phyloP scores from a whole-genome alignment of 2,329 filamentous ascomycete genomes.

The Blastomyces silverae region DNA sequence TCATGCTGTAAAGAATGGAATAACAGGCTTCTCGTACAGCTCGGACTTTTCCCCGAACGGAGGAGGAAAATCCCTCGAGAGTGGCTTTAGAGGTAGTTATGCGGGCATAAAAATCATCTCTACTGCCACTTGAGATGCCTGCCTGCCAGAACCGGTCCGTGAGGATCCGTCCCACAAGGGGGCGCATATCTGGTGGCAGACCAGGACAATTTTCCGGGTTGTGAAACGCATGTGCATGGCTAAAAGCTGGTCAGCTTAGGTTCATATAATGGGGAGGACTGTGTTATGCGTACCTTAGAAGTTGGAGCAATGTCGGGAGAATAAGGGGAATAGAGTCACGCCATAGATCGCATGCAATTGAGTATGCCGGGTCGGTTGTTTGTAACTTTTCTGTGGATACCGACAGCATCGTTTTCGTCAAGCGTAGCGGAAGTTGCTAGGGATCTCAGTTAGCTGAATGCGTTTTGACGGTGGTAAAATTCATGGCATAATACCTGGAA shows the following conservation, averaged over 20 bases:
- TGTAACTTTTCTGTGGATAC: conserved; percentile 87
- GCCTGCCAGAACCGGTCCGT: conserved; percentile 98
- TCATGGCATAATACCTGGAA: conserved; percentile 49
- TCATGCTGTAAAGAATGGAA: conserved; percentile 90
- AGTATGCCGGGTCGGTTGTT: conserved; percentile 63
- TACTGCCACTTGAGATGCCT: conserved; percentile 89
- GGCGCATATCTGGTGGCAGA: conserved; percentile 66
- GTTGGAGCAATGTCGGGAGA: conserved; percentile 76
- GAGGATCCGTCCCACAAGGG: conserved; percentile 71
- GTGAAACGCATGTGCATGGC: conserved; percentile 85
- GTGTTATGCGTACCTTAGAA: conserved; percentile 55
- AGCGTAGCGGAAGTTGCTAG: conserved; percentile 67
- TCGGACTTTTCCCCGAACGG: conserved; percentile 79
- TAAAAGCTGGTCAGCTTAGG: conserved; percentile 30
- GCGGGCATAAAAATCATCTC: conserved; percentile 91
- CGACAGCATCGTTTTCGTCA: conserved; percentile 85
- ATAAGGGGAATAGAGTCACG: conserved; percentile 72
- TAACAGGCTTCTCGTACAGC: conserved; percentile 91
- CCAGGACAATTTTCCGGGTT: conserved; percentile 77
- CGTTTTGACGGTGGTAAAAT: conserved; percentile 2
- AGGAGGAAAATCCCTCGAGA: conserved; percentile 88
- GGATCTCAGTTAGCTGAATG: conserved; percentile 7
- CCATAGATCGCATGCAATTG: conserved; percentile 76
- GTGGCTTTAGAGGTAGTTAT: conserved; percentile 84
- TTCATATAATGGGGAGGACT: neutral